Percentiles rank a stretch among this genome's conserved stretches.
These are phyloP conservation scores for Fusarium temperatum DNA, from an alignment of 2,329 filamentous ascomycete species.

Conservation along the genomic window DNA sequence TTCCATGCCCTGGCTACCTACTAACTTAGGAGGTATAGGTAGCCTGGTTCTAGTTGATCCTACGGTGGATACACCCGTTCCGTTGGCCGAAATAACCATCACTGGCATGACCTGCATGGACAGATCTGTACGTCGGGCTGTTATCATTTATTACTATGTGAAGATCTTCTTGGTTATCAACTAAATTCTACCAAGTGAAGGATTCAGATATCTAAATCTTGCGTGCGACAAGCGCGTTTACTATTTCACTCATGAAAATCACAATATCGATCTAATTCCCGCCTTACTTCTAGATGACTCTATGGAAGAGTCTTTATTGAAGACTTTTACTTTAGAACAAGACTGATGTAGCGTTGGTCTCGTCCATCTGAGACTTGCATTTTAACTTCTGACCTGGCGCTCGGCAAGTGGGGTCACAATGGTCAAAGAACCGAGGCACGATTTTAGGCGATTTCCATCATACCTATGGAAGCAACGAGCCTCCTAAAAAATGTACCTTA, in stretches of 20 bases:
- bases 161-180: background rate
- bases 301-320: background rate
- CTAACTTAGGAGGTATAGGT: background rate
- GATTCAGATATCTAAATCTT: background rate
- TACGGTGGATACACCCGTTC: slow-evolving; percentile 2
- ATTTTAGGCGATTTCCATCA: background rate
- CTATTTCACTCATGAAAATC: background rate
- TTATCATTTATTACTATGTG: background rate
- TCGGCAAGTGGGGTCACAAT: slow-evolving; percentile 21
- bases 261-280: background rate
- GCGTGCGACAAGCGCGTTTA: background rate
- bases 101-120: background rate
- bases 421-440: slow-evolving; percentile 30
- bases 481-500: background rate
- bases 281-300: background rate
- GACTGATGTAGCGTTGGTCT: background rate
- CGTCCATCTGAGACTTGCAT: background rate
- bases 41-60: background rate
- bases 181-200: too few species aligned
- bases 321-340: background rate
- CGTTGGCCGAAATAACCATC: background rate
- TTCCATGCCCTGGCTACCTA: background rate
- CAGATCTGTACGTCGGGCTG: background rate
- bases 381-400: slow-evolving; percentile 13
- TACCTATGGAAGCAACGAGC: background rate